Percentiles rank a stretch among this genome's conserved stretches.
These are phyloP conservation scores for Talaromyces nanjingensis DNA, from an alignment of 495 filamentous ascomycete species.

Conservation along the genomic window DNA sequence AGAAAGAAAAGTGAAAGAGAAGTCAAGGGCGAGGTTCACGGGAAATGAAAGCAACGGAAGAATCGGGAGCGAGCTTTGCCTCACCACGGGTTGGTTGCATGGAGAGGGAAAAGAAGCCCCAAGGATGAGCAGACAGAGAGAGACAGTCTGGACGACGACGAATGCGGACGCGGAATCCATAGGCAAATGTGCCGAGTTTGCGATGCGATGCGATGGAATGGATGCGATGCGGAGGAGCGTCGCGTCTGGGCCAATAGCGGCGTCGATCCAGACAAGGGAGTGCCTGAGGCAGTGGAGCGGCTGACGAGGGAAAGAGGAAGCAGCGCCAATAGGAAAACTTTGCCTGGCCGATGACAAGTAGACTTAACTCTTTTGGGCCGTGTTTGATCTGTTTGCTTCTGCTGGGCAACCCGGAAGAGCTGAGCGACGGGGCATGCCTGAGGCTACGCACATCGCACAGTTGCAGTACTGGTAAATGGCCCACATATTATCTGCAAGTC, in stretches of 20 bases:
- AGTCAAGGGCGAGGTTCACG: neutral
- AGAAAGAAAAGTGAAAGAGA: conserved; percentile 6
- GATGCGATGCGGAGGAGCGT: neutral
- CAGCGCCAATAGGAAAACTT: conserved; percentile 3
- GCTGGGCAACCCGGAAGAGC: neutral
- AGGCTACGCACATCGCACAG: neutral
- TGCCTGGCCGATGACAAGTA: neutral
- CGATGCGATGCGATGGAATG: conserved; percentile 8
- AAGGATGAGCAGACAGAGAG: neutral
- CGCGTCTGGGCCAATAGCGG: neutral
- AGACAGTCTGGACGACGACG: neutral
- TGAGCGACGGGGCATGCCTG: neutral
- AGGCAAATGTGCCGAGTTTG: neutral
- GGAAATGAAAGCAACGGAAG: neutral
- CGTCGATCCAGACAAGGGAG: conserved; percentile 1
- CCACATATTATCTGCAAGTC: neutral
- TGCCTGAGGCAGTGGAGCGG: conserved; percentile 9
- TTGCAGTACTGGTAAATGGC: conserved; percentile 11
- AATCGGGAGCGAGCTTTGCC: neutral
- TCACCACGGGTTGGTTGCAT: neutral
- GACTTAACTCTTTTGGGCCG: neutral
- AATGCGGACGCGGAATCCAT: conserved; percentile 1
- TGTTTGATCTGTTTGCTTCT: neutral
- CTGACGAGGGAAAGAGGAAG: neutral
- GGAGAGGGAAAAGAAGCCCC: neutral